Percentiles rank a stretch among this genome's conserved stretches.
Evolutionary conservation across 176 grass and related monocot species (phyloP).

Genomic region (Lolium rigidum): DNA sequence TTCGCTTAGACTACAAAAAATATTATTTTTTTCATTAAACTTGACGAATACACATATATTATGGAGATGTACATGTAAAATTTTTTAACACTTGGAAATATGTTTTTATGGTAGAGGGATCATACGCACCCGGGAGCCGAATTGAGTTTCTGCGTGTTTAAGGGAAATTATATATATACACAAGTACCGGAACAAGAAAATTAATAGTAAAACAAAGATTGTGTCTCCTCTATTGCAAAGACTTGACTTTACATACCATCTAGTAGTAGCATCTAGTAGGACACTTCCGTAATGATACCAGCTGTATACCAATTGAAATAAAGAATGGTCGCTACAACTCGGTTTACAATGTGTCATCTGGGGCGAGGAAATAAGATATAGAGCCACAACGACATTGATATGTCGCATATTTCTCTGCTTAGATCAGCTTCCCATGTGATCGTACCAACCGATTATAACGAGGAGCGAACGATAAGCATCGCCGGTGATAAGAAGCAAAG

Average conservation of each 20-base stretch:
- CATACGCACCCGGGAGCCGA: too few relatives aligned
- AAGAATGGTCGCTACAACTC: background rate
- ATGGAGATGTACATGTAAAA: too few relatives aligned
- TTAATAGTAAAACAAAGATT: background rate
- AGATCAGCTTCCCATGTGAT: conserved; percentile 45
- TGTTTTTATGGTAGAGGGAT: too few relatives aligned
- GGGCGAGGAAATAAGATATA: conserved; percentile 11
- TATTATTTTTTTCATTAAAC: too few relatives aligned
- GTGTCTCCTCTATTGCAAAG: background rate
- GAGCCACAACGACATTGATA: background rate
- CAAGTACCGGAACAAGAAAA: background rate
- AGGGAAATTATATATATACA: background rate
- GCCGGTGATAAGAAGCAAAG: conserved; percentile 41
- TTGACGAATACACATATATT: too few relatives aligned
- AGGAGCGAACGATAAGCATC: background rate
- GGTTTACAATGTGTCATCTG: background rate
- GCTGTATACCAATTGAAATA: background rate
- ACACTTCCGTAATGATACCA: background rate
- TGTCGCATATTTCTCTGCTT: conserved; percentile 31
- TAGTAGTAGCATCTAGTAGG: background rate
- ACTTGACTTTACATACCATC: background rate
- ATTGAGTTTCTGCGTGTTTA: too few relatives aligned
- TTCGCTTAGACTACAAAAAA: too few relatives aligned
- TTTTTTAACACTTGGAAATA: too few relatives aligned
- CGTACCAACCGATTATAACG: conserved; percentile 29